phyloP scores from a whole-genome alignment of 202 grass and related monocot species.

The Setaria italica region DNA sequence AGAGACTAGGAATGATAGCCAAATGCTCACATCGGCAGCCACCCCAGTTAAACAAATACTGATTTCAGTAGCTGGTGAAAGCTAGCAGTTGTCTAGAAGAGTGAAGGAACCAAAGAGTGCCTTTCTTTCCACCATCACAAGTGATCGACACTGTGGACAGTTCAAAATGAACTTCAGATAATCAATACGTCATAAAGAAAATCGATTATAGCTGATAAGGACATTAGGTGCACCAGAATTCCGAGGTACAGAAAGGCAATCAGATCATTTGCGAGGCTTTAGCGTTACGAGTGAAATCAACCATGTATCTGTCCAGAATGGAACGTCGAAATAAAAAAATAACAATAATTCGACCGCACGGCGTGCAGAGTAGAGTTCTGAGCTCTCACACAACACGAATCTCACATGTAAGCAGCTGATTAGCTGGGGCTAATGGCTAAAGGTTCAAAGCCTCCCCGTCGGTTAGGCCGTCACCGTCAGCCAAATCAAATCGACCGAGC shows the following conservation, averaged over 20 bases:
- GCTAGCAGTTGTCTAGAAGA: background rate
- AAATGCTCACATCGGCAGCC: background rate
- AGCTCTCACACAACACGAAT: constrained; percentile 8
- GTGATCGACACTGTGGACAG: background rate
- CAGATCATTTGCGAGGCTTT: constrained; percentile 6
- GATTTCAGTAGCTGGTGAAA: background rate
- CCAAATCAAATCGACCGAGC: constrained; percentile 25
- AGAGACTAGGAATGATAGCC: constrained; percentile 6
- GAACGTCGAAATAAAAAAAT: background rate
- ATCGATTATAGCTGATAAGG: background rate
- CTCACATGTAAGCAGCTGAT: constrained; percentile 37
- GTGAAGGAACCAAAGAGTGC: background rate
- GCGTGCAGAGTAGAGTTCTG: background rate
- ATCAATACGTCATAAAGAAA: background rate
- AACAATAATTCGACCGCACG: background rate
- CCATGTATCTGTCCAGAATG: background rate
- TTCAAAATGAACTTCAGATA: background rate
- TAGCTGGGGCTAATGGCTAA: constrained; percentile 17
- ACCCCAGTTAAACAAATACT: background rate
- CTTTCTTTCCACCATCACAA: constrained; percentile 1
- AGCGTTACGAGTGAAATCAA: constrained; percentile 29
- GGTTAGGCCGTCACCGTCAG: constrained; percentile 45
- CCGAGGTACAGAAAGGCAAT: background rate
- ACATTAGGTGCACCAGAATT: constrained; percentile 33
- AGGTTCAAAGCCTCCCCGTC: constrained; percentile 9